phyloP scores from a whole-genome alignment of 2,329 filamentous ascomycete species.

The Fusarium goolgardi region DNA sequence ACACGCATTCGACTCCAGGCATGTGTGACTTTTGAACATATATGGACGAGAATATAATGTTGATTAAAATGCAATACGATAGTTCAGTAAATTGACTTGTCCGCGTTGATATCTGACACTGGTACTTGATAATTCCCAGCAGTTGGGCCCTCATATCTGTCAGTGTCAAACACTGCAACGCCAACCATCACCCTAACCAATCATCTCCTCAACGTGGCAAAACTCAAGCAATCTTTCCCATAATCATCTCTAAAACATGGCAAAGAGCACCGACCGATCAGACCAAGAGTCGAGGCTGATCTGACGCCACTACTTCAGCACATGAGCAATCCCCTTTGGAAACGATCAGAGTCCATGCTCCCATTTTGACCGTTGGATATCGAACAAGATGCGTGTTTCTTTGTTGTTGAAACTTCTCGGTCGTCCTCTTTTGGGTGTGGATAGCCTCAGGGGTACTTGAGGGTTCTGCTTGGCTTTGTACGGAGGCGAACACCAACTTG shows the following conservation, averaged over 20 bases:
- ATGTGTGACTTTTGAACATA: background rate
- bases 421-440: conserved; percentile 12
- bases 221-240: background rate
- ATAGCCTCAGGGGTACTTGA: conserved; percentile 13
- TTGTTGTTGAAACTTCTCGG: conserved; percentile 2
- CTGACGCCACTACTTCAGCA: conserved; percentile 3
- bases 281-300: background rate
- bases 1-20: background rate
- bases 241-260: background rate
- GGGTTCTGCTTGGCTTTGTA: background rate
- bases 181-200: background rate
- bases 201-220: background rate
- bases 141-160: background rate
- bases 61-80: rapidly evolving
- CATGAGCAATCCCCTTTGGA: conserved; percentile 9
- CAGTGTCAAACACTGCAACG: conserved; percentile 23
- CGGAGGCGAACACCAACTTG: background rate
- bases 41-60: rapidly evolving
- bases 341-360: background rate
- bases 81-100: background rate
- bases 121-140: background rate
- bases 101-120: background rate
- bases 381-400: background rate
- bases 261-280: background rate
- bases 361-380: rapidly evolving